phyloP scores from a whole-genome alignment of 441 rosid genomes.

The Croton setiger region DNA sequence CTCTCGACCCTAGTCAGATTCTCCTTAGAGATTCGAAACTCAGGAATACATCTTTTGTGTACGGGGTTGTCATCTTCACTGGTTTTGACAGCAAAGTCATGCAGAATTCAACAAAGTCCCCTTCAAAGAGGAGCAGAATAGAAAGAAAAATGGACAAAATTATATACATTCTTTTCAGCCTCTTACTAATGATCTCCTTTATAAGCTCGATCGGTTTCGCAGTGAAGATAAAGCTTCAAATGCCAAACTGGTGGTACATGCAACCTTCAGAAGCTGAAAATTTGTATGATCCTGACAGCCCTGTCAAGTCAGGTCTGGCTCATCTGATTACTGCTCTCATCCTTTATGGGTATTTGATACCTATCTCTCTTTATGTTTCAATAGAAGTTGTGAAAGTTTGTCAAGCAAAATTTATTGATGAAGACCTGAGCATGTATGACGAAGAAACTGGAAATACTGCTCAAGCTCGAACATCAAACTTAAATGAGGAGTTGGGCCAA shows the following conservation, averaged over 20 bases:
- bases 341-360: constrained; percentile 91
- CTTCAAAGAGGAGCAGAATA: constrained; percentile 85
- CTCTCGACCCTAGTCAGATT: constrained; percentile 85
- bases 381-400: constrained; percentile 92
- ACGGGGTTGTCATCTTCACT: constrained; percentile 81
- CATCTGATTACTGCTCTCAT: constrained; percentile 90
- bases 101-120: constrained; percentile 91
- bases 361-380: constrained; percentile 93
- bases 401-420: constrained; percentile 87
- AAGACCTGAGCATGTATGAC: constrained; percentile 81
- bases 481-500: constrained; percentile 94
- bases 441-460: constrained; percentile 84
- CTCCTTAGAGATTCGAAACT: constrained; percentile 98
- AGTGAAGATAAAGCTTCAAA: constrained; percentile 63
- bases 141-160: constrained; percentile 91
- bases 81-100: constrained; percentile 96
- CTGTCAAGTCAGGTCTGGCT: constrained; percentile 57
- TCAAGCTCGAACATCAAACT: constrained; percentile 87
- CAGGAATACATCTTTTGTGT: constrained; percentile 77
- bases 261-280: constrained; percentile 43
- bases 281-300: constrained; percentile 55
- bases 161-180: constrained; percentile 74
- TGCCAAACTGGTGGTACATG: constrained; percentile 87
- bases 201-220: constrained; percentile 86
- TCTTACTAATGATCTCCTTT: constrained; percentile 64